These are phyloP conservation scores for Fomitiporia mediterranea DNA, from an alignment of 1,284 basidiomycete genomes.

Conservation along the genomic window DNA sequence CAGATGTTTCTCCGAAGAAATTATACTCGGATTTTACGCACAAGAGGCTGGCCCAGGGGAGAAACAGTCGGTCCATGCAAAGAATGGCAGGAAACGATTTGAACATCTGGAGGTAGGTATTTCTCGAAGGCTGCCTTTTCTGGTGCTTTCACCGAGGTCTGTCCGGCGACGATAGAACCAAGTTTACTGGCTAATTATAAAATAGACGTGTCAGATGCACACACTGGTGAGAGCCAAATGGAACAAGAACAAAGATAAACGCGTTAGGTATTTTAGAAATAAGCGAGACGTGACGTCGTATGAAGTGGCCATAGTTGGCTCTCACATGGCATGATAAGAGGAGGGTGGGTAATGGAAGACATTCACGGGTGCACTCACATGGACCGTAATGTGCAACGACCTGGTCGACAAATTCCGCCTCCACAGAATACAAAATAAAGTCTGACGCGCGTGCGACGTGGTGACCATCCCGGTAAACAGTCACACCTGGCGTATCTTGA, in stretches of 20 bases:
- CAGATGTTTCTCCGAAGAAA: slow-evolving; percentile 4
- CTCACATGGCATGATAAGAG: not conserved
- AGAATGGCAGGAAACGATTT: slow-evolving; percentile 92
- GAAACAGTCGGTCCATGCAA: slow-evolving; percentile 92
- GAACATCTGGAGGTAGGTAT: slow-evolving; percentile 80
- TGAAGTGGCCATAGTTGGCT: slow-evolving; percentile 4
- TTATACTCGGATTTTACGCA: slow-evolving; percentile 35
- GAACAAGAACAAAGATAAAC: not conserved
- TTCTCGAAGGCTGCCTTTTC: slow-evolving; percentile 90
- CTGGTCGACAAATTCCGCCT: slow-evolving; percentile 82
- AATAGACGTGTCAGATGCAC: slow-evolving; percentile 14
- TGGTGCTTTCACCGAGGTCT: slow-evolving; percentile 96
- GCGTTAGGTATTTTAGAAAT: not conserved
- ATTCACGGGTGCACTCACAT: slow-evolving; percentile 50
- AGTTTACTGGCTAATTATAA: slow-evolving; percentile 76
- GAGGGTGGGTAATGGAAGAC: not conserved
- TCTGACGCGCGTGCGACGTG: slow-evolving; percentile 81
- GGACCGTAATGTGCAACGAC: slow-evolving; percentile 91
- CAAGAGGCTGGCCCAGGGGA: slow-evolving; percentile 88
- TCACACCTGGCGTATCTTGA: slow-evolving; percentile 52
- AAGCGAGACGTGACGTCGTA: not conserved
- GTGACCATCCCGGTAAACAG: slow-evolving; percentile 75
- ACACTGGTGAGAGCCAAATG: not conserved
- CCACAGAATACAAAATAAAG: slow-evolving; percentile 91
- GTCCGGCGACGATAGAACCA: slow-evolving; percentile 89